These are phyloP conservation scores for Marsdenia floribunda DNA, from an alignment of 257 asterid species.

Conservation along the genomic window DNA sequence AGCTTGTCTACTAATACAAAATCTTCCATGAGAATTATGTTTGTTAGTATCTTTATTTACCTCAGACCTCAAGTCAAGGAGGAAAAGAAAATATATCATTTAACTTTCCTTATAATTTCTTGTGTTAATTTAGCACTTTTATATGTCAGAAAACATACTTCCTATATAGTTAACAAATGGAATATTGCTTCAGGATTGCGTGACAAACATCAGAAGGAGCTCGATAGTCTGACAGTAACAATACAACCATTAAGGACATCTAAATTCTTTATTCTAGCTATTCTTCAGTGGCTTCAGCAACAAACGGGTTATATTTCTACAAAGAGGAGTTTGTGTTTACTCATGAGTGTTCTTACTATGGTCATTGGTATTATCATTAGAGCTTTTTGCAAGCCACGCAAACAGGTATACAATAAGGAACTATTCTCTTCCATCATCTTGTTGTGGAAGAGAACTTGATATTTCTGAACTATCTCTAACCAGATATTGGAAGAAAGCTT, in stretches of 20 bases:
- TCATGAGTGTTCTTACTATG: constrained; percentile 30
- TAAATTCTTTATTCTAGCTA: constrained; percentile 49
- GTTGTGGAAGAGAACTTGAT: background rate
- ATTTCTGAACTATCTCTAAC: background rate
- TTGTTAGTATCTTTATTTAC: background rate
- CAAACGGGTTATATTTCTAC: constrained; percentile 38
- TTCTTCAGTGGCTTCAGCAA: constrained; percentile 35
- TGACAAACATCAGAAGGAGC: constrained; percentile 48
- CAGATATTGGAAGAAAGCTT: background rate
- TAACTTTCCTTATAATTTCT: background rate
- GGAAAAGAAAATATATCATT: background rate
- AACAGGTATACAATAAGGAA: constrained; percentile 38
- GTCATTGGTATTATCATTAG: constrained; percentile 37
- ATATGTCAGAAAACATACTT: background rate
- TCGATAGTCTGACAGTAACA: constrained; percentile 47
- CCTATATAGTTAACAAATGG: background rate
- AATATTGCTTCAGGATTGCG: constrained; percentile 40
- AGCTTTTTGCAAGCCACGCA: constrained; percentile 46
- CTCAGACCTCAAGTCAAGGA: background rate
- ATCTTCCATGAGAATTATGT: background rate
- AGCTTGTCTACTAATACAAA: too few species aligned
- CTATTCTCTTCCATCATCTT: background rate
- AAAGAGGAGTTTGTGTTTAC: constrained; percentile 45
- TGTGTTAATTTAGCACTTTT: background rate
- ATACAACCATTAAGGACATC: constrained; percentile 60